Evolutionary conservation across 768 basidiomycete species (phyloP).

Genomic region (Rhodotorula toruloides): DNA sequence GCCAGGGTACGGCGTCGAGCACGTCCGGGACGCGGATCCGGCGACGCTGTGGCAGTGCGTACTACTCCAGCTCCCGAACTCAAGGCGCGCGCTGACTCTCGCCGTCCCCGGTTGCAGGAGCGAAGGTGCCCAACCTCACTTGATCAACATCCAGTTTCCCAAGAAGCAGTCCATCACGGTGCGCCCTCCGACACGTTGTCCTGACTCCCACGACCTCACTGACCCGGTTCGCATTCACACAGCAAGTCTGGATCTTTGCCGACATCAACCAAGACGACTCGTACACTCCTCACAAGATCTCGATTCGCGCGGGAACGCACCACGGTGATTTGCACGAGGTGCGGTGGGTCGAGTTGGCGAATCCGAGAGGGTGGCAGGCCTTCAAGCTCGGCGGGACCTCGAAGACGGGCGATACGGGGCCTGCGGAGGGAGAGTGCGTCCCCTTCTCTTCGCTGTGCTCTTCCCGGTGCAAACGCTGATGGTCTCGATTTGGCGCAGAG

Average conservation of each 20-base stretch:
- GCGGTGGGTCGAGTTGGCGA: constrained; percentile 66
- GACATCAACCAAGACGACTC: constrained; percentile 84
- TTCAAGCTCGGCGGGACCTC: constrained; percentile 70
- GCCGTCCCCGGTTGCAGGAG: constrained; percentile 43
- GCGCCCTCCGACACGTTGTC: constrained; percentile 25
- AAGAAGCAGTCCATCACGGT: constrained; percentile 84
- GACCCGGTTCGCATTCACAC: not conserved
- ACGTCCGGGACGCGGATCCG: constrained; percentile 67
- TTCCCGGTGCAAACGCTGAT: not conserved
- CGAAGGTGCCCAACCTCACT: constrained; percentile 95
- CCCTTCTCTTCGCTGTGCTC: not conserved
- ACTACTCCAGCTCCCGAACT: constrained; percentile 46
- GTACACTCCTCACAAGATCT: constrained; percentile 87
- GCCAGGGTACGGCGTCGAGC: constrained; percentile 92
- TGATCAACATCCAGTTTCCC: constrained; percentile 88
- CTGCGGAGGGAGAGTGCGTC: constrained; percentile 70
- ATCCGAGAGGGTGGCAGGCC: constrained; percentile 91
- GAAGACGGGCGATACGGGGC: constrained; percentile 52
- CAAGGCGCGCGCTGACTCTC: not conserved
- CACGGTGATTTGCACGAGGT: constrained; percentile 83
- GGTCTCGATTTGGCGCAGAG: constrained; percentile 51
- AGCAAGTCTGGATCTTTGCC: constrained; percentile 84
- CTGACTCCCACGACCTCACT: not conserved
- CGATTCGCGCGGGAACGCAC: constrained; percentile 85
- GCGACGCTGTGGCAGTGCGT: constrained; percentile 98